Base-by-base conservation (phyloP, 495 filamentous ascomycete genomes). In the Mytilinidion resinicola region DNA sequence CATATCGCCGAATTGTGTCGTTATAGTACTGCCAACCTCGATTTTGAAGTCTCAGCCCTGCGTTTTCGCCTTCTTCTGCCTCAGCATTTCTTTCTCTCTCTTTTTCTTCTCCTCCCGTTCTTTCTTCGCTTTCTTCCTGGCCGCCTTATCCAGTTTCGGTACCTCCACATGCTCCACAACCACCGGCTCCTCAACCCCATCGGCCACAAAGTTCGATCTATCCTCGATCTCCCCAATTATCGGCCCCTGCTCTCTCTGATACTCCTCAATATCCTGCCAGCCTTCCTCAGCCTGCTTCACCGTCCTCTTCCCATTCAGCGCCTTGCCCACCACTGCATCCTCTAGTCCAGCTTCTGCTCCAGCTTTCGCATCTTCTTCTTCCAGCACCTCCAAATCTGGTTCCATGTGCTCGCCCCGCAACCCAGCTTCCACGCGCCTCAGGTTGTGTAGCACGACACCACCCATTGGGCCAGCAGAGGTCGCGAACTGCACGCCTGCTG, bases 391-490 rank as follows among this genome's bases (percentile, higher is more conserved):
- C 17, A 14, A 6, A 17, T 67, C 68, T 1, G 39, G 53, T 48
- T 60, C 80, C 34, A 85, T 61, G 20, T 76, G 72, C 65, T 86
- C 82, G 6, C 84, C 84, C 0, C 77, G 71, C 15, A 86, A 70
- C 14, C 85, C 86, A 0, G 81, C 82, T 67, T 85, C 81, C 9
- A 88, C 80, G 19, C 86, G 79, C 66, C 80, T 76, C 49, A 89
- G 68, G 63, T 86, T 84, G 67, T 86, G 82, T 43, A 89, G 70
- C 17, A 80, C 78, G 14, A 88, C 65, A 21, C 82, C 73, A 59
- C 74, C 74, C 4, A 20, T 77, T 1, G 78, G 72, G 42, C 81
- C 81, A 10, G 78, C 77, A 51, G 74, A 72, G 17, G 79, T 75
- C 44, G 78, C 35, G 62, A 65, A 72, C 21, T 48, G 70, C 30